Percentiles rank a stretch among this genome's conserved stretches.
Evolutionary conservation across 129 eudicot genomes (phyloP).

Genomic region (Helianthus tuberosus): DNA sequence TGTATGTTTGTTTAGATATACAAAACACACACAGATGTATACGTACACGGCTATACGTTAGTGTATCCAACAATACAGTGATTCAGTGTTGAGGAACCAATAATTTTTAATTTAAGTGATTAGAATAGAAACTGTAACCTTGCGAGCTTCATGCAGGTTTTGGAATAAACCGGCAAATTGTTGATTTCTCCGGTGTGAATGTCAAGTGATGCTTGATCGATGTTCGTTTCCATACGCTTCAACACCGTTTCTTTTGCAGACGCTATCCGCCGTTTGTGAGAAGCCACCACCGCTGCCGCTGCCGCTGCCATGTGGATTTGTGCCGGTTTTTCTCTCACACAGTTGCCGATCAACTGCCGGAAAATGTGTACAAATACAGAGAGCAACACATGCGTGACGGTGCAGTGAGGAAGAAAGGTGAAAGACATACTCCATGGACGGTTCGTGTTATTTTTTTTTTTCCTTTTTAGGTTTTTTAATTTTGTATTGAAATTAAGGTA

Average conservation of each 20-base stretch:
- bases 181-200: slow-evolving; percentile 24
- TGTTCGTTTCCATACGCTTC: slow-evolving; percentile 17
- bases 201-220: slow-evolving; percentile 12
- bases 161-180: slow-evolving; percentile 11
- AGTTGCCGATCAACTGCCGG: background rate
- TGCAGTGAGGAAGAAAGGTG: background rate
- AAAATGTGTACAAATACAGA: background rate
- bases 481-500: too few relatives aligned
- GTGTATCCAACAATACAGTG: background rate
- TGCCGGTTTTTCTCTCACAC: background rate
- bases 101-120: background rate
- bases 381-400: background rate
- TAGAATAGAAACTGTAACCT: background rate
- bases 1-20: background rate
- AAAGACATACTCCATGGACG: too few relatives aligned
- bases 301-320: slow-evolving; percentile 4
- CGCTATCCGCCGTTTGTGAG: background rate
- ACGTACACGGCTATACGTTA: background rate
- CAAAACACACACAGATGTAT: background rate
- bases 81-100: background rate
- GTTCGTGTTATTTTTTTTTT: too few relatives aligned
- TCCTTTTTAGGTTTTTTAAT: too few relatives aligned
- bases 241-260: background rate
- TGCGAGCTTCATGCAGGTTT: slow-evolving; percentile 27
- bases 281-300: background rate